Conservation (phyloP, 2,329 filamentous ascomycete genomes). For the Phialophora macrospora region DNA sequence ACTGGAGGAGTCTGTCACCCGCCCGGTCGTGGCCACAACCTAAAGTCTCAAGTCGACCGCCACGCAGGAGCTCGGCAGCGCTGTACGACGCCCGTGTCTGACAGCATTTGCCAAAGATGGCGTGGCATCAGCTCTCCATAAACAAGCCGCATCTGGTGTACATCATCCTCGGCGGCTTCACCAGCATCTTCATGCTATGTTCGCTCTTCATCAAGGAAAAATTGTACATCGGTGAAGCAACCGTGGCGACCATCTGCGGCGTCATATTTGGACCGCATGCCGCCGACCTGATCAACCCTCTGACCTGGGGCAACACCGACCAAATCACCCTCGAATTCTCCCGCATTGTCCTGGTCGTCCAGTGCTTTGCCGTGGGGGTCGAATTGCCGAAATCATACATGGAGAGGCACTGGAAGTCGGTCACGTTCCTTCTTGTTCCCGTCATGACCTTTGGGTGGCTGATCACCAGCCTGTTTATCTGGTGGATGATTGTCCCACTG, state of each 20-base stretch:
- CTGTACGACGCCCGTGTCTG: slow-evolving; percentile 5
- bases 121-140: slow-evolving; percentile 63
- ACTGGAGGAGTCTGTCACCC: slow-evolving; percentile 36
- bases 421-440: slow-evolving; percentile 82
- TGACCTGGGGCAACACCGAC: slow-evolving; percentile 68
- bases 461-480: slow-evolving; percentile 89
- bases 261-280: slow-evolving; percentile 73
- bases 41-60: slow-evolving; percentile 1
- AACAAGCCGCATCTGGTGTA: slow-evolving; percentile 98
- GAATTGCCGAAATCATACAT: slow-evolving; percentile 79
- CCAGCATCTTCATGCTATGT: slow-evolving; percentile 96
- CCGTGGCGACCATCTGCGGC: slow-evolving; percentile 75
- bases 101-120: slow-evolving; percentile 46
- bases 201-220: slow-evolving; percentile 98
- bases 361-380: slow-evolving; percentile 75
- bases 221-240: slow-evolving; percentile 97
- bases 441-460: slow-evolving; percentile 93
- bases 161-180: slow-evolving; percentile 97
- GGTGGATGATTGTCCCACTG: slow-evolving; percentile 80
- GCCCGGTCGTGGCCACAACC: slow-evolving; percentile 12
- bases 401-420: slow-evolving; percentile 96
- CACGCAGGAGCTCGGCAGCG: neutral
- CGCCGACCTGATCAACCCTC: slow-evolving; percentile 65
- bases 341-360: slow-evolving; percentile 72
- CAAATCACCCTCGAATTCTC: slow-evolving; percentile 72